Base-by-base conservation (phyloP, 805 yeast genomes). In the Saccharomyces jurei region DNA sequence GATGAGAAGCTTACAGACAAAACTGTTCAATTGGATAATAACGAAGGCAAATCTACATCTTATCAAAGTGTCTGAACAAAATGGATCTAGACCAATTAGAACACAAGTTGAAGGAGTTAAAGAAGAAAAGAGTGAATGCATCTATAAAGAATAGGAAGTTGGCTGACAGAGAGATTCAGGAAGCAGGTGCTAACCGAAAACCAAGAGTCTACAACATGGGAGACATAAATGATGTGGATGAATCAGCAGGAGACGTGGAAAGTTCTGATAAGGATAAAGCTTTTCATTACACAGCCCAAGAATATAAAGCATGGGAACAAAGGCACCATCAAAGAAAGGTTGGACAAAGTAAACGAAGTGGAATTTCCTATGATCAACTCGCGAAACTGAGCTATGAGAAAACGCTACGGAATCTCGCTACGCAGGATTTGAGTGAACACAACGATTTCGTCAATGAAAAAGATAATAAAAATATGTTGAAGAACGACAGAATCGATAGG, bases 331-430 rank as follows among this genome's bases (percentile, higher is more conserved):
- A 50, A 8, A 54, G 54, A 41, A 54, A 52, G n/a, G 36, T 44
- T 25, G 56, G 54, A 46, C 30, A 52, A 14, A 49, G 48, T 21
- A 54, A 51, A 10, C 48, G 51, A 8, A 50, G 25, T 8, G 52
- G 54, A 21, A 50, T 50, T 2, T 52, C 58, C 46, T 52, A 55
- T 17, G 56, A 53, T 26, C 63, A 66, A 44, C 27, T 67, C 14
- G 71, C 71, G 2, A 65, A 63, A 50, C 50, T 55, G 25, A 67
- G 70, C 1, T 68, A 68, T 47, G 65, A 67, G 41, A 68, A 67
- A 11, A 36, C 44, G 1, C 13, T 36, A 17, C 17, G 44, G 11
- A 36, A 36, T 36, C 44, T 36, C 25, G 22, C 25, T 36, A 17
- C 44, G 17, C 44, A 36, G 25, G 17, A 36, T 9, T 17, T 9